A percentile compares a stretch with the other conserved stretches of the same genome.
Conservation (phyloP, 805 yeast genomes). For the Metschnikowia reukaufii region DNA sequence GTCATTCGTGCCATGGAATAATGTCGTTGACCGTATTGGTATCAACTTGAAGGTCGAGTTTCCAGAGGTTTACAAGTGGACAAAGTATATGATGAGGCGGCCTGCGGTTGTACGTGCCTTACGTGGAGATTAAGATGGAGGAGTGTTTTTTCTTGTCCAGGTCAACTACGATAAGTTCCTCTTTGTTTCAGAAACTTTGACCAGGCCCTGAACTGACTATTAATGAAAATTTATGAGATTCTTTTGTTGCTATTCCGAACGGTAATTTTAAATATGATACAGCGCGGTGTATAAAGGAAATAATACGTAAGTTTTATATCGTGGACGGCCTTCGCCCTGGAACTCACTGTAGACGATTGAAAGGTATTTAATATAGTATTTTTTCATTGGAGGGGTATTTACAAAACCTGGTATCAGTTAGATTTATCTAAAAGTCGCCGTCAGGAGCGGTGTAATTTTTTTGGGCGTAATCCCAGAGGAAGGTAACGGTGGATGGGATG, state of each 20-base stretch:
- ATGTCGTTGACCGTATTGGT: slow-evolving; percentile 90
- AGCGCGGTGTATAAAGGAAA: neutral
- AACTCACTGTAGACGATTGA: too few species aligned
- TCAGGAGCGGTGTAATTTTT: slow-evolving; percentile 26
- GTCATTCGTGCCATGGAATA: slow-evolving; percentile 95
- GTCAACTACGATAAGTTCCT: neutral
- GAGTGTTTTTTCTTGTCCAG: neutral
- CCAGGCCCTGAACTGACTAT: neutral
- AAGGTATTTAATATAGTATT: too few species aligned
- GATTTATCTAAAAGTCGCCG: slow-evolving; percentile 9
- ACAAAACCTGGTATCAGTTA: neutral
- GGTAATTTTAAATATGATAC: neutral
- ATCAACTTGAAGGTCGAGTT: slow-evolving; percentile 83
- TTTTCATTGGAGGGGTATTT: neutral
- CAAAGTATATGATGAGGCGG: slow-evolving; percentile 91
- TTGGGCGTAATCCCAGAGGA: slow-evolving; percentile 42
- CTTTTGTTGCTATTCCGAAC: neutral
- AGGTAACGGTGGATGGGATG: slow-evolving; percentile 31
- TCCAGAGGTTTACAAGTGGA: slow-evolving; percentile 96
- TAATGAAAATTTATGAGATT: neutral
- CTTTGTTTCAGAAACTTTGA: neutral
- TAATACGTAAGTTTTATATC: neutral
- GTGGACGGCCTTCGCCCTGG: neutral
- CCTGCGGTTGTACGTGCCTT: slow-evolving; percentile 88
- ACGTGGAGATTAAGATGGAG: slow-evolving; percentile 53